Base-by-base conservation (phyloP, 306 rosid species). In the Dryas octopetala region DNA sequence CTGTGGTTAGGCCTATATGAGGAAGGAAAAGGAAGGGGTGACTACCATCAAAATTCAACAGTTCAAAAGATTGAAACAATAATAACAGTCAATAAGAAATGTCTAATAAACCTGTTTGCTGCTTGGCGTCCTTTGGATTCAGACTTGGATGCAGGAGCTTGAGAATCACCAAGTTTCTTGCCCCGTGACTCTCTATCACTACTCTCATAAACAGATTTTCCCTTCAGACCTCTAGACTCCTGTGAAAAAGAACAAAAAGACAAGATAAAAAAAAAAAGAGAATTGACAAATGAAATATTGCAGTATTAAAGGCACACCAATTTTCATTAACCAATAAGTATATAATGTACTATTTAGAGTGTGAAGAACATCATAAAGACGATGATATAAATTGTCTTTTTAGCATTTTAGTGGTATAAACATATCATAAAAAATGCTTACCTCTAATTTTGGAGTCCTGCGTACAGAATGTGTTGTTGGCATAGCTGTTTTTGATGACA, bases 101-200 rank as follows among this genome's bases (percentile, higher is more conserved):
- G 53, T 62, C 62, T 59, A 78, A 65, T 60, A 50, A 70, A 89
- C 96, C 97, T 89, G 85, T 81, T 71, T 62, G 82, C 62, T 66
- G 44, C 86, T 53, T 68, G 73, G 38, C 73, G 55, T 68, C 83
- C 86, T 79, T 82, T 75, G 53, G 85, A 47, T 77, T 84, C 85
- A 23, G 81, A 53, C 76, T 82, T 88, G 23, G 14, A 51, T 45
- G 74, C 65, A 60, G 80, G 79, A 78, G 68, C 55, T 61, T 76
- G 85, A 70, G 80, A 70, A 73, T 76, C 85, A 43, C 70, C 64
- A 71, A 67, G 76, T 75, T 82, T 83, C 84, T 79, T 86, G 60
- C 52, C 66, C 59, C 76, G 78, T 46, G 71, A 70, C 54, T 51
- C 86, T 52, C 55, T 87, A 53, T 76, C 90, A 69, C 84, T 83